A percentile compares a stretch with the other conserved stretches of the same genome.
These are phyloP conservation scores for Colletotrichum caudatum DNA, from an alignment of 2,329 filamentous ascomycete species.

Conservation along the genomic window DNA sequence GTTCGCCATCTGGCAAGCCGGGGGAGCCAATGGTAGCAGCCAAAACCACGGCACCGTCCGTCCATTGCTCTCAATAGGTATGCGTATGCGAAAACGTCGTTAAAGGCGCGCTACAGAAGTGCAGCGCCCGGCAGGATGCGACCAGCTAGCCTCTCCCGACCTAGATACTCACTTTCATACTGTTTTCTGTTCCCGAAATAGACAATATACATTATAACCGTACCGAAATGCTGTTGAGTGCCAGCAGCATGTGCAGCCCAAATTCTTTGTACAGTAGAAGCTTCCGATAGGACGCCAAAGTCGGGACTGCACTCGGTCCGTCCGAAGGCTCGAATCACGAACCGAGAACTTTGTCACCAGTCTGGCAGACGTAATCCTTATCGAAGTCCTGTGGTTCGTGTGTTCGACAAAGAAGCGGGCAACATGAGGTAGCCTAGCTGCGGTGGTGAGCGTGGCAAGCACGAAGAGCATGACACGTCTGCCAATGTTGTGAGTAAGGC, in stretches of 20 bases:
- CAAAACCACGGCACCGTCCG: constrained; percentile 38
- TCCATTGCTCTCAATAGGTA: constrained; percentile 40
- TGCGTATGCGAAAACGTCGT: constrained; percentile 35
- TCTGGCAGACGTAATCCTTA: neutral
- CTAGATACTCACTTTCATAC: constrained; percentile 25
- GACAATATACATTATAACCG: constrained; percentile 20
- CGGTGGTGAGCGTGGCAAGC: constrained; percentile 20
- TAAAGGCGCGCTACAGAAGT: constrained; percentile 17
- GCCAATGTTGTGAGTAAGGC: constrained; percentile 10
- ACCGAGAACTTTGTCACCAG: constrained; percentile 5
- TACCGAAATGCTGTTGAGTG: neutral
- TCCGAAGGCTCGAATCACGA: neutral
- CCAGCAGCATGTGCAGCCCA: neutral
- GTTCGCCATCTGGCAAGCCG: constrained; percentile 61
- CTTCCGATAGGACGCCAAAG: constrained; percentile 13
- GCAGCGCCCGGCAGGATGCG: constrained; percentile 20
- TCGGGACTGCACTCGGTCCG: constrained; percentile 15
- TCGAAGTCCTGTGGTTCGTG: constrained; percentile 13
- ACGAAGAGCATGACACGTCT: constrained; percentile 26
- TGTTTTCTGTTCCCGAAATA: constrained; percentile 32
- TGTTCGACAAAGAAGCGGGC: neutral
- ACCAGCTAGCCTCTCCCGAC: constrained; percentile 21
- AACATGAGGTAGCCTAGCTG: neutral
- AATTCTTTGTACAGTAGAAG: neutral
- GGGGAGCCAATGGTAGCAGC: constrained; percentile 51